Evolutionary conservation across 2,329 filamentous ascomycete genomes (phyloP).

Genomic region (Tolypocladium pustulatum): DNA sequence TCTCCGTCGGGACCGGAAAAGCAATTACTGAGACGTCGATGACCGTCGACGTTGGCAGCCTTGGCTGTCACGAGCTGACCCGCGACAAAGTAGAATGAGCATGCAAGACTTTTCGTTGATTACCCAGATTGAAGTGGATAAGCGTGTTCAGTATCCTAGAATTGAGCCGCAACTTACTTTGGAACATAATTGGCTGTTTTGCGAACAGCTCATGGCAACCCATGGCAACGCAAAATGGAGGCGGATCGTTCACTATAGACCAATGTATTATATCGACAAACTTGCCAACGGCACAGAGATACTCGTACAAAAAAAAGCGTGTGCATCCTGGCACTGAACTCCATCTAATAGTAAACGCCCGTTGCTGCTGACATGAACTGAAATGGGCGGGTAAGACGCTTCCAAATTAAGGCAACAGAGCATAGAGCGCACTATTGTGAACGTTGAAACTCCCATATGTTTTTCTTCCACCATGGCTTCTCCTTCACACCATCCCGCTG

Average conservation of each 20-base stretch:
- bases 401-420: not conserved
- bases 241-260: not conserved
- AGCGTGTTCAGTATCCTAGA: no score
- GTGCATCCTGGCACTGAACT: not conserved
- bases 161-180: not conserved
- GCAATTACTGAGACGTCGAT: not conserved
- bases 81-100: not conserved
- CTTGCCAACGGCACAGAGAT: not conserved
- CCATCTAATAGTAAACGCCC: not conserved
- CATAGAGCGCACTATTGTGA: not conserved
- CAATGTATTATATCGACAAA: not conserved
- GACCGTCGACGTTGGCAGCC: not conserved
- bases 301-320: not conserved
- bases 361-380: not conserved
- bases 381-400: not conserved
- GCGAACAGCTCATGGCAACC: not conserved
- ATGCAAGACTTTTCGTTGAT: not conserved
- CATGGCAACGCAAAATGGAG: not conserved
- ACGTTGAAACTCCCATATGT: not conserved
- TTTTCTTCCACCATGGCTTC: not conserved
- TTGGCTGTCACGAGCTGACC: not conserved
- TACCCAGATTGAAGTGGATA: no score
- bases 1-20: not conserved
- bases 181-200: not conserved
- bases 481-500: conserved; percentile 15